A percentile compares a stretch with the other conserved stretches of the same genome.
Evolutionary conservation across 78 protist species (phyloP).

Genomic region (Creolimax fragrantissima): DNA sequence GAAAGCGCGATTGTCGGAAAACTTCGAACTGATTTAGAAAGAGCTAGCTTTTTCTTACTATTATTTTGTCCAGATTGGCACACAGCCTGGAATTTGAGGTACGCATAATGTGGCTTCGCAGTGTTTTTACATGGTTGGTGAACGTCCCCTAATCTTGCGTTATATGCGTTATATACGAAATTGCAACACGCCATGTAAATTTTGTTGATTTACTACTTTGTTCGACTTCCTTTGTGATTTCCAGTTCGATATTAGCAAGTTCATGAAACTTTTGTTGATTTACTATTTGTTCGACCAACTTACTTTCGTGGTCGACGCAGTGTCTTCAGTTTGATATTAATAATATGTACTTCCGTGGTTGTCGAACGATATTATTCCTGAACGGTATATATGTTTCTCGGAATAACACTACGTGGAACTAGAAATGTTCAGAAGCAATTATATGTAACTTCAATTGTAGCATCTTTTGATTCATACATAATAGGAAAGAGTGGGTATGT

Average conservation of each 20-base stretch:
- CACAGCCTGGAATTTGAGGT: neutral
- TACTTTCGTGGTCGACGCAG: too few species aligned
- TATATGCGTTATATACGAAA: neutral
- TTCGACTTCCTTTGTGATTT: neutral
- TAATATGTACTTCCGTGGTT: too few species aligned
- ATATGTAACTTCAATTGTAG: neutral
- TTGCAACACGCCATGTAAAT: neutral
- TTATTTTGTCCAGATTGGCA: neutral
- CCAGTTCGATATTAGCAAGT: neutral
- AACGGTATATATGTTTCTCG: neutral
- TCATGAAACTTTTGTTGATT: too few species aligned
- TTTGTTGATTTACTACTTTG: neutral
- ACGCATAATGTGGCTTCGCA: neutral
- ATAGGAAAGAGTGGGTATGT: neutral
- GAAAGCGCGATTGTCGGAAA: neutral
- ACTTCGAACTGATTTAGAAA: neutral
- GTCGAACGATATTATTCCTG: neutral
- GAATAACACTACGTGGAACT: neutral
- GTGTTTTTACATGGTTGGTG: neutral
- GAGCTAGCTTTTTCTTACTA: neutral
- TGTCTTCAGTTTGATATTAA: too few species aligned
- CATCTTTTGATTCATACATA: neutral
- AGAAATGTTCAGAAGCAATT: neutral
- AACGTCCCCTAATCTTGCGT: neutral
- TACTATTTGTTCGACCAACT: too few species aligned